Conservation (phyloP, 441 rosid species). For the Arabidopsis hybrid region DNA sequence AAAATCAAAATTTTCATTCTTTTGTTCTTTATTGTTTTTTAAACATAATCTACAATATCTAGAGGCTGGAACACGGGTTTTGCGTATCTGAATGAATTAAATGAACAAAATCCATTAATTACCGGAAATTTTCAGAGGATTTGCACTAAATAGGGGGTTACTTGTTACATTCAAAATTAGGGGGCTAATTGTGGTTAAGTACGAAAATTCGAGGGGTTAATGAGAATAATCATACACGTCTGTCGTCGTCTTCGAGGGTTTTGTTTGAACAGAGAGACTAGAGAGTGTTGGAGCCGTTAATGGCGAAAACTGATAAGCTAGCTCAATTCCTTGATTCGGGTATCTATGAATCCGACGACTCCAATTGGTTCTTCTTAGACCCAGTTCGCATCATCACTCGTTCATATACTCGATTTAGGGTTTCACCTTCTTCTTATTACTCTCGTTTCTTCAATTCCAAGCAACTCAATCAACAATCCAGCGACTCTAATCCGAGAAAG, state of each 20-base stretch:
- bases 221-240: background rate
- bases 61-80: background rate
- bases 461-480: slow-evolving; percentile 22
- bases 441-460: slow-evolving; percentile 70
- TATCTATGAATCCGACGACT: slow-evolving; percentile 54
- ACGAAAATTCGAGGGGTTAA: slow-evolving; percentile 2
- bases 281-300: slow-evolving; percentile 15
- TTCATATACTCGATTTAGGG: slow-evolving; percentile 60
- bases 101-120: background rate
- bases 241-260: background rate
- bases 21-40: background rate
- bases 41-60: background rate
- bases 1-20: background rate
- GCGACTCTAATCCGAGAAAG: slow-evolving; percentile 51
- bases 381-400: slow-evolving; percentile 79
- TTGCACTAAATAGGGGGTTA: background rate
- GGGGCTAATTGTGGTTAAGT: background rate
- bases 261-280: background rate
- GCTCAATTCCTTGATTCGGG: slow-evolving; percentile 62
- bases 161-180: background rate
- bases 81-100: slow-evolving; percentile 4
- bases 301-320: slow-evolving; percentile 45
- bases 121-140: background rate
- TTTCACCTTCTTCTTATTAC: slow-evolving; percentile 72
- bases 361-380: slow-evolving; percentile 65